These are phyloP conservation scores for Cytospora piceicola DNA, from an alignment of 2,329 filamentous ascomycete species.

Conservation along the genomic window DNA sequence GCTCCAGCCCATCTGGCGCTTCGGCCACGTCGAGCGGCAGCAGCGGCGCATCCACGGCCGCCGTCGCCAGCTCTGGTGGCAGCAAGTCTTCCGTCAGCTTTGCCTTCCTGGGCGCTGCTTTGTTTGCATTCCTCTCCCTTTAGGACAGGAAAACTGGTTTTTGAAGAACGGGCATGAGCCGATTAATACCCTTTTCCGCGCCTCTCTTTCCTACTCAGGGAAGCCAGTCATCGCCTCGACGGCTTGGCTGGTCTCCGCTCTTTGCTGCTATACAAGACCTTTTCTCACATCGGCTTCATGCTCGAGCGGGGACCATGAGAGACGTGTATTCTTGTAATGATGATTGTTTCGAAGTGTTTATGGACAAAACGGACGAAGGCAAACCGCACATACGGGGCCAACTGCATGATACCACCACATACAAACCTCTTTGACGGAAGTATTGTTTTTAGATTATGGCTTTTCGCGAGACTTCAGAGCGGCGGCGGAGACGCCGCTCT, in stretches of 20 bases:
- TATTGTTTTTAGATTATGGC: not conserved
- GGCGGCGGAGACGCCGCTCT: not conserved
- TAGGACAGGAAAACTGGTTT: constrained; percentile 20
- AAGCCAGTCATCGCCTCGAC: not conserved
- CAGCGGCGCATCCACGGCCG: too few relatives aligned
- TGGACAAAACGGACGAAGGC: not conserved
- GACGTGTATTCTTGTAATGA: constrained; percentile 4
- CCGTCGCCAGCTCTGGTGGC: constrained; percentile 34
- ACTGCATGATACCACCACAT: constrained; percentile 2
- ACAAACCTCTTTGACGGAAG: not conserved
- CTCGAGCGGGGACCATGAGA: not conserved
- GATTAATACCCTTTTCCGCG: constrained; percentile 17
- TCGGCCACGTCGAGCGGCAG: constrained; percentile 25
- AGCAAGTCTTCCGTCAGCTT: constrained; percentile 32
- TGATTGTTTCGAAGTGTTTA: not conserved
- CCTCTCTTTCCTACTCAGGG: not conserved
- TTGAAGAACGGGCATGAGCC: constrained; percentile 13
- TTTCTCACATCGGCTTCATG: not conserved
- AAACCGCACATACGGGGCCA: not conserved
- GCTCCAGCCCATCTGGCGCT: constrained; percentile 1
- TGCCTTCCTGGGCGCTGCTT: constrained; percentile 31
- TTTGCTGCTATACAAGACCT: not conserved
- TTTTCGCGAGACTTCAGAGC: not conserved
- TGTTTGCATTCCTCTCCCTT: constrained; percentile 31
- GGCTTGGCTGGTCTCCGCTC: not conserved